Percentiles rank a stretch among this genome's conserved stretches.
Evolutionary conservation across 2,329 filamentous ascomycete species (phyloP).

Genomic region (Arachnomyces sp.): DNA sequence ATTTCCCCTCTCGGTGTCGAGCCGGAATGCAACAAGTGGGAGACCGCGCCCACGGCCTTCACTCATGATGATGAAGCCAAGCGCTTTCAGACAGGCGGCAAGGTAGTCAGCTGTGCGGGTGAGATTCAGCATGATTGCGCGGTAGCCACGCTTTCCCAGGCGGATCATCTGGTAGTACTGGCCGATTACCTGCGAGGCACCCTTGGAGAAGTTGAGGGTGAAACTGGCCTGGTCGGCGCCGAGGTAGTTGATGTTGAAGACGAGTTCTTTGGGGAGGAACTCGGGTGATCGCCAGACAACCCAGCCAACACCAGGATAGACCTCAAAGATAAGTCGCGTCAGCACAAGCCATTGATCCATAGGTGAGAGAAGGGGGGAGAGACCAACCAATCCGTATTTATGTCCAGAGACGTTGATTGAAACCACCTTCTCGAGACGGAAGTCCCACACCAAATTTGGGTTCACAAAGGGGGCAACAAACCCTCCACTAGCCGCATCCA

Average conservation of each 20-base stretch:
- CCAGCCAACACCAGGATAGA: slow-evolving; percentile 94
- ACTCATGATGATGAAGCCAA: slow-evolving; percentile 86
- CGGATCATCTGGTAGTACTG: slow-evolving; percentile 98
- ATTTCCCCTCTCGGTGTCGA: slow-evolving; percentile 51
- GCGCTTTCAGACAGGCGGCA: slow-evolving; percentile 59
- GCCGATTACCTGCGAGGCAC: slow-evolving; percentile 86
- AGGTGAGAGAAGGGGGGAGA: neutral
- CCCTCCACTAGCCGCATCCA: slow-evolving; percentile 85
- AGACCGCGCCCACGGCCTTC: slow-evolving; percentile 69
- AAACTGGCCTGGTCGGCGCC: slow-evolving; percentile 93
- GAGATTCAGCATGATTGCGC: slow-evolving; percentile 87
- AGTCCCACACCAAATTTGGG: slow-evolving; percentile 83
- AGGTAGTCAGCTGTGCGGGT: slow-evolving; percentile 87
- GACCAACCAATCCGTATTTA: slow-evolving; percentile 59
- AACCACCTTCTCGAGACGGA: slow-evolving; percentile 77
- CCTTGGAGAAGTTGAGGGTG: slow-evolving; percentile 95
- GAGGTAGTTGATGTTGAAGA: slow-evolving; percentile 99
- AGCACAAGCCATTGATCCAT: no score
- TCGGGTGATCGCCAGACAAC: slow-evolving; percentile 79
- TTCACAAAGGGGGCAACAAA: slow-evolving; percentile 90
- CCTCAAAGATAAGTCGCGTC: slow-evolving; percentile 35
- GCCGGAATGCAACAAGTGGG: slow-evolving; percentile 82
- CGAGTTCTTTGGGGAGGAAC: slow-evolving; percentile 79
- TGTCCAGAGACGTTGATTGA: slow-evolving; percentile 94
- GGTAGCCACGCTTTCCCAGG: slow-evolving; percentile 85